These are phyloP conservation scores for Sutorius australiensis DNA, from an alignment of 768 basidiomycete species.

Conservation along the genomic window DNA sequence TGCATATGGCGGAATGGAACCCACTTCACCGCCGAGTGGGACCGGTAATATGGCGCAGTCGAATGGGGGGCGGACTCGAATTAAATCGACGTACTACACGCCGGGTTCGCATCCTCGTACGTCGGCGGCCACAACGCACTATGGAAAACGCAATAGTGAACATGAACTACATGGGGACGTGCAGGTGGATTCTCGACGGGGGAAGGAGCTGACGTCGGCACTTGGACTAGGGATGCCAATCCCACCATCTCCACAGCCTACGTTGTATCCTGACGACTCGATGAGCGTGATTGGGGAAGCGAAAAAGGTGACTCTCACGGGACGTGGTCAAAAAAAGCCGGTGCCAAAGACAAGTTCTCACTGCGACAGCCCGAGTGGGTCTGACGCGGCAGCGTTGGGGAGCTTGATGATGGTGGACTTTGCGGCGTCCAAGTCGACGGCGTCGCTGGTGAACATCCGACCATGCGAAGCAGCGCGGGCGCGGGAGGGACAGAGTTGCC, in stretches of 20 bases:
- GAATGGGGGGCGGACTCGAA: conserved; percentile 55
- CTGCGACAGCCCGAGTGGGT: conserved; percentile 19
- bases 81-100: conserved; percentile 67
- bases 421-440: conserved; percentile 36
- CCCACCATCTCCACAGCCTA: conserved; percentile 56
- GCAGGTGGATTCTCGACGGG: conserved; percentile 43
- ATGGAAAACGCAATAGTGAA: conserved; percentile 33
- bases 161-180: conserved; percentile 29
- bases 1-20: conserved; percentile 55
- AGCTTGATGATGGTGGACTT: conserved; percentile 64
- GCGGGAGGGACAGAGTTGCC: conserved; percentile 22
- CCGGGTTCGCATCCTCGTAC: conserved; percentile 51
- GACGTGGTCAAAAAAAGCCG: conserved; percentile 33
- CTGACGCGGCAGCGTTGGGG: conserved; percentile 49
- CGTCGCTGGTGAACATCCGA: conserved; percentile 31
- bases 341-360: conserved; percentile 21
- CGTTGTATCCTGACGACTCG: conserved; percentile 70
- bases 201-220: conserved; percentile 38
- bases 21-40: conserved; percentile 38
- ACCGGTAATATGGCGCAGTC: conserved; percentile 22
- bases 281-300: conserved; percentile 52
- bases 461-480: conserved; percentile 24
- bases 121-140: conserved; percentile 41
- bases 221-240: conserved; percentile 34
- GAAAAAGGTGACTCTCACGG: conserved; percentile 23